Evolutionary conservation across 768 basidiomycete genomes (phyloP).

Genomic region (Tylopilus balloui): DNA sequence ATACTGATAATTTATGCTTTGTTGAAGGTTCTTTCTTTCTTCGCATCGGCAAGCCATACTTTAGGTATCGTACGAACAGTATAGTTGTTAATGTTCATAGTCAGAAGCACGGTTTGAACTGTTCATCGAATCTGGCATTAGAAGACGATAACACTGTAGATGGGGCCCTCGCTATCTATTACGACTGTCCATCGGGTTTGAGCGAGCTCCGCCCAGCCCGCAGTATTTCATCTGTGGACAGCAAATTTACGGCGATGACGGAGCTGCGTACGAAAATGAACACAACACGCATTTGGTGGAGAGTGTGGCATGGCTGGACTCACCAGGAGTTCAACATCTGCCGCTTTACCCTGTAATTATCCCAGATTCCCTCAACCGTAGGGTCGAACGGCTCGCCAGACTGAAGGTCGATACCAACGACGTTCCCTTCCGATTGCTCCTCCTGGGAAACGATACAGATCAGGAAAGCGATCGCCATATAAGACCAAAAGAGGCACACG

Average conservation of each 20-base stretch:
- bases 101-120: slow-evolving; percentile 14
- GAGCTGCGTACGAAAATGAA: slow-evolving; percentile 48
- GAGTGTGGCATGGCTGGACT: slow-evolving; percentile 26
- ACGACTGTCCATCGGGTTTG: slow-evolving; percentile 69
- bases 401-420: slow-evolving; percentile 86
- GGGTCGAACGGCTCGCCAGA: slow-evolving; percentile 97
- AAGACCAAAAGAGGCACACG: slow-evolving; percentile 15
- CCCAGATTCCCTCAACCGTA: slow-evolving; percentile 94
- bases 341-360: slow-evolving; percentile 97
- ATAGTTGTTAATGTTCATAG: slow-evolving; percentile 32
- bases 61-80: slow-evolving; percentile 26
- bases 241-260: slow-evolving; percentile 90
- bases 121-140: slow-evolving; percentile 14
- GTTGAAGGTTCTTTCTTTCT: slow-evolving; percentile 12
- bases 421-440: slow-evolving; percentile 89
- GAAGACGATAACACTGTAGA: slow-evolving; percentile 20
- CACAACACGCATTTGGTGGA: slow-evolving; percentile 18
- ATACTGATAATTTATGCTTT: slow-evolving; percentile 27
- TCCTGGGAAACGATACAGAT: slow-evolving; percentile 47
- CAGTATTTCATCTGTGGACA: slow-evolving; percentile 95
- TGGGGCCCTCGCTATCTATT: slow-evolving; percentile 28
- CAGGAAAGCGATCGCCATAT: slow-evolving; percentile 12
- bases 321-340: slow-evolving; percentile 98
- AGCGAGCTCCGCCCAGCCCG: slow-evolving; percentile 84
- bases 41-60: slow-evolving; percentile 9